These are phyloP conservation scores for Triticum timopheevii DNA, from an alignment of 176 grass and related monocot genomes.

Conservation along the genomic window DNA sequence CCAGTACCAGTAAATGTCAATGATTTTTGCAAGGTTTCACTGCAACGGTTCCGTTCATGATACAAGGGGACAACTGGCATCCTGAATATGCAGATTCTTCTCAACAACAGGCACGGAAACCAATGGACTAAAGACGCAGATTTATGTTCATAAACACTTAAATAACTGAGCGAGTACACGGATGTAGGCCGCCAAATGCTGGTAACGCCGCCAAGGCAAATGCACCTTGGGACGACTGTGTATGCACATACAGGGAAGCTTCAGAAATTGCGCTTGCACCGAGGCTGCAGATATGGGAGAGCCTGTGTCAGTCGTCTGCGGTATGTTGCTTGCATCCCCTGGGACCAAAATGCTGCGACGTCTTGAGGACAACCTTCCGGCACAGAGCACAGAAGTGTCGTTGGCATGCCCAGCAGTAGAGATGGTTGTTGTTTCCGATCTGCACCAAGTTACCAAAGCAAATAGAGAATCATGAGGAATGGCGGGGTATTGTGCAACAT, in stretches of 20 bases:
- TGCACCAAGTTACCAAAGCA: conserved; percentile 39
- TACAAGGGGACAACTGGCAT: not conserved
- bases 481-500: not conserved
- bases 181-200: not conserved
- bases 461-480: conserved; percentile 9
- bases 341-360: conserved; percentile 60
- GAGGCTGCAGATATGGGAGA: not conserved
- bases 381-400: conserved; percentile 73
- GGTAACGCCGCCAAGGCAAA: not conserved
- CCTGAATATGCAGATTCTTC: conserved; percentile 17
- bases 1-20: not conserved
- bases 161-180: not conserved
- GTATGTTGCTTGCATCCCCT: conserved; percentile 83
- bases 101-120: not conserved
- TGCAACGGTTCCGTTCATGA: not conserved
- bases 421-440: conserved; percentile 75
- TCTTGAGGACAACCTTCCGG: conserved; percentile 53
- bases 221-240: not conserved
- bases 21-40: not conserved
- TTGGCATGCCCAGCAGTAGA: conserved; percentile 77
- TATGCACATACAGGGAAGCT: not conserved
- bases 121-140: not conserved
- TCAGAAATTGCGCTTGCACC: not conserved
- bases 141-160: not conserved
- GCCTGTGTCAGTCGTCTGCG: conserved; percentile 37